Base-by-base conservation (phyloP, 2,329 filamentous ascomycete genomes). In the Colletotrichum australisinense region DNA sequence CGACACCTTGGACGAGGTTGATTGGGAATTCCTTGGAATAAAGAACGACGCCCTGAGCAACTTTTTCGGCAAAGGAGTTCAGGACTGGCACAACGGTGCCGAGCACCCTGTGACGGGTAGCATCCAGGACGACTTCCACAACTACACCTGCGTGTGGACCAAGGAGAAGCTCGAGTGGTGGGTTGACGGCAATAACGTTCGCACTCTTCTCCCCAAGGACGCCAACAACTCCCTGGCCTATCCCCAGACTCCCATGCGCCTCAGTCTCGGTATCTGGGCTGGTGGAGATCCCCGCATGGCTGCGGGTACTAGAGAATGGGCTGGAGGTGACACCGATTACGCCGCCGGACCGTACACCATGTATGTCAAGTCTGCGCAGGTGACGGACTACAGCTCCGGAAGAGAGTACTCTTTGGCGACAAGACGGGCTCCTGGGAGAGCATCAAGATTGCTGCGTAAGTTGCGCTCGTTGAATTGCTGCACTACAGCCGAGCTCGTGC, bases 1-100 rank as follows among this genome's bases (percentile, higher is more conserved):
- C 63, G 93, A 97, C 77, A 92, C 95, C 77, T 88, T 96, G 16
- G 95, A 97, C 80, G 94, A 97, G 83, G 92, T 97, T 53, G 95
- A 98, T 80, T 96, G 94, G 90, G 94, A 97, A 80, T 93, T 94
- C 79, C 88, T 95, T 72, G 94, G 94, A 58, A 88, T 88, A 69
- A 92, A 94, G 79, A 83, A 85, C 68, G 89, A 86, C 19, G 93
- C 90, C 9, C 88, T 93, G 77, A 92, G 90, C 76, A 95, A 96
- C 85, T 96, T 93, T 84, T 96, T 93, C 78, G 92, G 93, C 81
- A 95, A 95, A 85, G 94, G 93, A 62, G 86, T 83, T 84, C 85
- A 90, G 83, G 81, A 93, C 86, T 80, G 86, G 83, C 87, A 90
- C 77, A 91, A 93, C 75, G 93, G 89, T 75, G 86, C 86, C 56